Evolutionary conservation across 768 basidiomycete species (phyloP).

Genomic region (Termitomyces titanicus): DNA sequence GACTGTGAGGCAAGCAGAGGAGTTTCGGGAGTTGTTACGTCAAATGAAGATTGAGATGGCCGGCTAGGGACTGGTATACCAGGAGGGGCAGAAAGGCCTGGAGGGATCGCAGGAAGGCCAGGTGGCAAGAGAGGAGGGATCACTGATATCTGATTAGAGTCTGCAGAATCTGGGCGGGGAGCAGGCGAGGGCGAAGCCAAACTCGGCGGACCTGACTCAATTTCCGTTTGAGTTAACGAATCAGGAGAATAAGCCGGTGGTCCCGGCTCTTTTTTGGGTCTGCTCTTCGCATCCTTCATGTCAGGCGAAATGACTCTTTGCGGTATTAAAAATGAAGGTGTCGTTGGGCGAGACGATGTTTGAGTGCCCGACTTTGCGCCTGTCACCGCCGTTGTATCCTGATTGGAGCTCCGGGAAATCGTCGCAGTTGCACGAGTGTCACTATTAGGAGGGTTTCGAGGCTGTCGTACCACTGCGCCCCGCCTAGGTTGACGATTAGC

Average conservation of each 20-base stretch:
- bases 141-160: conserved; percentile 21
- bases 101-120: conserved; percentile 40
- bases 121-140: conserved; percentile 36
- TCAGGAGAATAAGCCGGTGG: conserved; percentile 38
- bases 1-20: conserved; percentile 51
- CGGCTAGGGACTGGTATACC: conserved; percentile 60
- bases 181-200: conserved; percentile 27
- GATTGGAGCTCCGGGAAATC: conserved; percentile 26
- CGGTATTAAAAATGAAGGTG: conserved; percentile 36
- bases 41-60: conserved; percentile 35
- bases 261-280: conserved; percentile 34
- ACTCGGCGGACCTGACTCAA: conserved; percentile 44
- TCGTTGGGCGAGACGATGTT: conserved; percentile 57
- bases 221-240: conserved; percentile 47
- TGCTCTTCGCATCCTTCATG: conserved; percentile 28
- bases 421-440: conserved; percentile 31
- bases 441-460: conserved; percentile 31
- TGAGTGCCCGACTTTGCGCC: conserved; percentile 40
- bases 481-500: conserved; percentile 41
- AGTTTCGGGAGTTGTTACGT: conserved; percentile 48
- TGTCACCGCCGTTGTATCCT: conserved; percentile 39
- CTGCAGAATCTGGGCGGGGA: conserved; percentile 25
- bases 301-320: conserved; percentile 43
- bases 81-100: conserved; percentile 54
- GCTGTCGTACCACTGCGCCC: conserved; percentile 40